Conservation (phyloP, 306 rosid species). For the Cercis canadensis region DNA sequence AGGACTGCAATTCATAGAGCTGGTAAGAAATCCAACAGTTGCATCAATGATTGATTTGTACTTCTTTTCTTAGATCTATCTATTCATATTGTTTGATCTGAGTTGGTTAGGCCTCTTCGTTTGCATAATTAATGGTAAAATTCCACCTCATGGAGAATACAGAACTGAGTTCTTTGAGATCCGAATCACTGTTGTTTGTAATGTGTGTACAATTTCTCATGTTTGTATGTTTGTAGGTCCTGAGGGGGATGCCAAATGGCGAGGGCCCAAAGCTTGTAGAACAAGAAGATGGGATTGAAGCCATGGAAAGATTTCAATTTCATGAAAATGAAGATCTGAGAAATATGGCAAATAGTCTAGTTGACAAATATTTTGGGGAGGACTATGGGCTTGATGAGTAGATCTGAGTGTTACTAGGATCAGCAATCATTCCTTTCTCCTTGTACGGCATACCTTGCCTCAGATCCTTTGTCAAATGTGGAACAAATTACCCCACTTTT, state of each 20-base stretch:
- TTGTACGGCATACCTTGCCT: constrained; percentile 13
- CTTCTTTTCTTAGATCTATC: constrained; percentile 23
- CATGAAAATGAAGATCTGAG: constrained; percentile 93
- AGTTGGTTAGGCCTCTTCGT: not conserved
- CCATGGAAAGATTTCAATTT: constrained; percentile 97
- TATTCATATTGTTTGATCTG: constrained; percentile 13
- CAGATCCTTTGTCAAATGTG: constrained; percentile 15
- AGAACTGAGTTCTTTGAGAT: constrained; percentile 14
- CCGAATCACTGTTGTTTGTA: constrained; percentile 9
- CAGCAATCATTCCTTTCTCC: not conserved
- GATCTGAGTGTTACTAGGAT: constrained; percentile 4
- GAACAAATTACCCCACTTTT: constrained; percentile 9
- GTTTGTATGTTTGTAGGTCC: constrained; percentile 59
- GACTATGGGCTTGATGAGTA: constrained; percentile 79
- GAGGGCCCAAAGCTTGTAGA: constrained; percentile 90
- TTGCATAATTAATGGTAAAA: constrained; percentile 9
- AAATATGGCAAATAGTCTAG: constrained; percentile 84
- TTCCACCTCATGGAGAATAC: not conserved
- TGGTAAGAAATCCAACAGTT: constrained; percentile 62
- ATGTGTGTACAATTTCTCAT: constrained; percentile 25
- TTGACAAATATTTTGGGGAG: constrained; percentile 93
- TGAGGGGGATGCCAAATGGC: constrained; percentile 92
- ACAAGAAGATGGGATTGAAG: constrained; percentile 90
- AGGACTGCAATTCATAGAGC: constrained; percentile 88
- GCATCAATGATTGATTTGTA: constrained; percentile 13